Evolutionary conservation across 2,329 filamentous ascomycete species (phyloP).

Genomic region (Pestalotiopsis sp.): DNA sequence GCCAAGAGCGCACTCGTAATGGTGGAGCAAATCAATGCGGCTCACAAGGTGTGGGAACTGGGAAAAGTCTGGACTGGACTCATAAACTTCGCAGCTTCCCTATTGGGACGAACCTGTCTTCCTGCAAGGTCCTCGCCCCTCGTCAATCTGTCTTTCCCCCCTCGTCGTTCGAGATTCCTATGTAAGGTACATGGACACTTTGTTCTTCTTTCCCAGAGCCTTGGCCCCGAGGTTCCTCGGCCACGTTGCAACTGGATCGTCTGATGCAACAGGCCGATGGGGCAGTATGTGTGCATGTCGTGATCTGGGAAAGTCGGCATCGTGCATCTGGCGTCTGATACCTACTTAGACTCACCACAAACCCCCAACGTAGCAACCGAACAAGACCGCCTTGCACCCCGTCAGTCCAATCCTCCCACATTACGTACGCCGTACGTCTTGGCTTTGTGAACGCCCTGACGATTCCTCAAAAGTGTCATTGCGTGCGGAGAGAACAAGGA

Average conservation of each 20-base stretch:
- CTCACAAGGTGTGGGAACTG: not conserved
- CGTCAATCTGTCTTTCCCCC: not conserved
- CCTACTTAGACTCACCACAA: too few relatives aligned
- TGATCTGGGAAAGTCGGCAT: not conserved
- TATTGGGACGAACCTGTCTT: not conserved
- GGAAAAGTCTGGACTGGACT: not conserved
- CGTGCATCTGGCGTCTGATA: not conserved
- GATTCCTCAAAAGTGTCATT: not conserved
- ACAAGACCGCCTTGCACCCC: too few relatives aligned
- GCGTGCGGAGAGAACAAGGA: not conserved
- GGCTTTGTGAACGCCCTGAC: not conserved
- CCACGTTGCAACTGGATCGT: not conserved
- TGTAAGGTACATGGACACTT: not conserved
- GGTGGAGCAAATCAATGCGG: slow-evolving; percentile 1
- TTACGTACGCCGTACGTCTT: not conserved
- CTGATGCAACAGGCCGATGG: not conserved
- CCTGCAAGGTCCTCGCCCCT: not conserved
- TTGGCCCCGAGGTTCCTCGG: not conserved
- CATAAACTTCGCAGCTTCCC: not conserved
- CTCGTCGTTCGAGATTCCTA: not conserved
- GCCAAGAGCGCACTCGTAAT: not conserved
- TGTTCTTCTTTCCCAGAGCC: not conserved
- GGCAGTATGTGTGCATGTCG: not conserved
- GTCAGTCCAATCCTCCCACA: not conserved
- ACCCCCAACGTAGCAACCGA: too few relatives aligned